These are phyloP conservation scores for Barnettozyma populi DNA, from an alignment of 805 yeast species.

Conservation along the genomic window DNA sequence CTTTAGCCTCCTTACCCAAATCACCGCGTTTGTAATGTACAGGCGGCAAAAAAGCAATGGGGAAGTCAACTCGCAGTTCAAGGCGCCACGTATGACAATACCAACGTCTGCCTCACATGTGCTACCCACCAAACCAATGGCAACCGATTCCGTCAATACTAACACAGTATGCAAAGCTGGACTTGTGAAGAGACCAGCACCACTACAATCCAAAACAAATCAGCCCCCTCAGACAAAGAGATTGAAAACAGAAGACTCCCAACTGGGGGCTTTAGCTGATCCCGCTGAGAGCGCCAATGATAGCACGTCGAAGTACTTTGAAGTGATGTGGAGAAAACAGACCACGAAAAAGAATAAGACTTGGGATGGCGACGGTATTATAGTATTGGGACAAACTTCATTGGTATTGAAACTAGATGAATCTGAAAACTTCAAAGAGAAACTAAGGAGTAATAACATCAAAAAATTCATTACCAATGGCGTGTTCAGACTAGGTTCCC, in stretches of 20 bases:
- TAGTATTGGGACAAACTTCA: slow-evolving; percentile 29
- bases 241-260: not conserved
- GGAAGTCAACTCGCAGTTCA: slow-evolving; percentile 9
- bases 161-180: not conserved
- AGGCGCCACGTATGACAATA: slow-evolving; percentile 15
- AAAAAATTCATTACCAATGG: slow-evolving; percentile 29
- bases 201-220: not conserved
- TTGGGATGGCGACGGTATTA: slow-evolving; percentile 90
- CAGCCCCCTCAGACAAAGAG: not conserved
- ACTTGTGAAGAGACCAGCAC: slow-evolving; percentile 1
- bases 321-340: slow-evolving; percentile 46
- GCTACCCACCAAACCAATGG: not conserved
- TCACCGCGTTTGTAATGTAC: slow-evolving; percentile 6
- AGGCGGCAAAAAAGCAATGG: slow-evolving; percentile 10
- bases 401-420: slow-evolving; percentile 30
- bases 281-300: not conserved
- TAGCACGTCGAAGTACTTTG: slow-evolving; percentile 11
- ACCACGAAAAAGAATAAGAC: slow-evolving; percentile 77
- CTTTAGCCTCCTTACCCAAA: not conserved
- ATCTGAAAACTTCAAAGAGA: slow-evolving; percentile 28
- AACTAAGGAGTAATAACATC: slow-evolving; percentile 12
- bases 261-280: not conserved
- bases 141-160: not conserved
- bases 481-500: slow-evolving; percentile 45
- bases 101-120: not conserved